Evolutionary conservation across 1,284 basidiomycete species (phyloP), one percentile per base, ranked within the genome.

Genomic region (Lentinus polychrous): DNA sequence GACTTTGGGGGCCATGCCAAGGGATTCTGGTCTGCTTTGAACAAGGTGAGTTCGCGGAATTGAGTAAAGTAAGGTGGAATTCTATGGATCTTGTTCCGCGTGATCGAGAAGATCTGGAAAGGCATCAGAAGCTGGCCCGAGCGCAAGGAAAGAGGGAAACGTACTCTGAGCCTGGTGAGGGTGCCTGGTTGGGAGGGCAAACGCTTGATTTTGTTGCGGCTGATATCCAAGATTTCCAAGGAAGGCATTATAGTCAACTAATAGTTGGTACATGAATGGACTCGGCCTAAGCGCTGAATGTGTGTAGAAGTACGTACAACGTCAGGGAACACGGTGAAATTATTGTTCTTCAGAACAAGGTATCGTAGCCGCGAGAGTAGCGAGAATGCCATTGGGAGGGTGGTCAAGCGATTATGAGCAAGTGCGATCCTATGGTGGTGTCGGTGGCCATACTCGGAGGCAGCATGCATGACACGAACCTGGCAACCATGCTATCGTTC

Each of bases 181-280:
- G 83, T 79, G 14, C 94, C 94, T 2, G 94, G 90, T 49, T 83
- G 73, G 1, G 79, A 70, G 8, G 95, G 95, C 33, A 98, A 70
- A 43, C 76, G 71, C 59, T 80, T 83, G 60, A 99, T 82, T 69
- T 87, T 92, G 71, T 99, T 99, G 55, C 91, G 84, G 56, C 91
- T 94, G 43, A 99, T 78, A 66, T 99, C 95, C 52, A 99, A 73
- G 49, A 95, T 96, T 68, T 99, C 94, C 52, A 99, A 75, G 3
- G 86, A 84, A 5, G 88, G 82, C 71, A 99, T 85, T 18, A 82
- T 71, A 46, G 88, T 90, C 46, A 97, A 75, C 93, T 96, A 49
- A 24, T 18, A 35, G 39, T 44, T 37, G 37, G 6, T 24, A 8
- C 31, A 45, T 35, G 11, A 45, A 22, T 10, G 4, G 10, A 10